These are phyloP conservation scores for Oryza meyeriana DNA, from an alignment of 176 grass and related monocot species.

Conservation along the genomic window DNA sequence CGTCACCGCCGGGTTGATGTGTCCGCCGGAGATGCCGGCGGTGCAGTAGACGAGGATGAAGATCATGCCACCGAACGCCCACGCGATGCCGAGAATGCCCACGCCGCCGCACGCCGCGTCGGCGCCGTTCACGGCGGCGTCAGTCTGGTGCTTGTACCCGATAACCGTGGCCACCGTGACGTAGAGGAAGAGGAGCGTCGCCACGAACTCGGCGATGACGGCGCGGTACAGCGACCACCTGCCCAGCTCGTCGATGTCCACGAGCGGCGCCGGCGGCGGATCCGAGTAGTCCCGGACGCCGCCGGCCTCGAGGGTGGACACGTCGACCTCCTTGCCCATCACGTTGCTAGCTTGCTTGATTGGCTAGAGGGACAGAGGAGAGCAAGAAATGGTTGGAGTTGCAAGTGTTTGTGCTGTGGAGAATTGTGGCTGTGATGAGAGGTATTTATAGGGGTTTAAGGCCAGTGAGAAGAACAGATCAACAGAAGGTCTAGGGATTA, in stretches of 20 bases:
- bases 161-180: slow-evolving; percentile 44
- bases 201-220: slow-evolving; percentile 67
- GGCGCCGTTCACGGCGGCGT: background rate
- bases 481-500: background rate
- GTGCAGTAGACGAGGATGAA: slow-evolving; percentile 99
- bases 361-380: background rate
- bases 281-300: slow-evolving; percentile 39
- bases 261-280: slow-evolving; percentile 40
- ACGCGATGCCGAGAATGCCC: slow-evolving; percentile 66
- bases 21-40: slow-evolving; percentile 82
- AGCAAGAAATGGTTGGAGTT: background rate
- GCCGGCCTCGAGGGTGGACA: slow-evolving; percentile 19
- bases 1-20: slow-evolving; percentile 81
- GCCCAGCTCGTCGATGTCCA: slow-evolving; percentile 55
- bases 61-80: slow-evolving; percentile 87
- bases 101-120: slow-evolving; percentile 59
- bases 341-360: background rate
- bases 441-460: slow-evolving; percentile 38
- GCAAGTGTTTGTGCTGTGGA: background rate
- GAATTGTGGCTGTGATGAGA: background rate
- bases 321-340: slow-evolving; percentile 45
- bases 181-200: slow-evolving; percentile 64
- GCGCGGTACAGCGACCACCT: slow-evolving; percentile 67
- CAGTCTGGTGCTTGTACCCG: slow-evolving; percentile 52
- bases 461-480: background rate